Evolutionary conservation across 2,329 filamentous ascomycete species (phyloP).

Genomic region (Bipolaris zeicola): DNA sequence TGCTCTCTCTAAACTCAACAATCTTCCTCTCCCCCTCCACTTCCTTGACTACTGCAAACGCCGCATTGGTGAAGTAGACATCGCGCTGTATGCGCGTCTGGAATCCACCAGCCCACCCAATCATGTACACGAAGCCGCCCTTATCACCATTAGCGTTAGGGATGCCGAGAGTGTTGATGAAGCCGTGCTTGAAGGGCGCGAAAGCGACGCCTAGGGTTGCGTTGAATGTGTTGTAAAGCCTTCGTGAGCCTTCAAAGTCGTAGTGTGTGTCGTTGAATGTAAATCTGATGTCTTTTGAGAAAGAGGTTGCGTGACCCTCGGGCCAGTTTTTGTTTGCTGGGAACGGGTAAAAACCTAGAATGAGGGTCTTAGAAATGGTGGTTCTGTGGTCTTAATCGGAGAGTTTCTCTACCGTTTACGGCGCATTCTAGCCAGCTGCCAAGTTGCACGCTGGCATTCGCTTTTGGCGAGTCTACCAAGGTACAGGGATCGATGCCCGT

Average conservation of each 20-base stretch:
- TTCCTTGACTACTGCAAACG: slow-evolving; percentile 37
- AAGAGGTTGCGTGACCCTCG: slow-evolving; percentile 27
- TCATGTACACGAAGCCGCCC: slow-evolving; percentile 41
- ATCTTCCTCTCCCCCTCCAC: slow-evolving; percentile 34
- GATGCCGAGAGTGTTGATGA: slow-evolving; percentile 34
- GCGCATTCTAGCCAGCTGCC: slow-evolving; percentile 42
- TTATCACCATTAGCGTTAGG: slow-evolving; percentile 39
- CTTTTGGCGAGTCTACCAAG: slow-evolving; percentile 25
- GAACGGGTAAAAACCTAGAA: slow-evolving; percentile 39
- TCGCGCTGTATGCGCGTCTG: slow-evolving; percentile 26
- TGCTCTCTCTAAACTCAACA: slow-evolving; percentile 40
- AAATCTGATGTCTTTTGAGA: slow-evolving; percentile 35
- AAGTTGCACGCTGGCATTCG: slow-evolving; percentile 38
- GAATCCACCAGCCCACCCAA: slow-evolving; percentile 41
- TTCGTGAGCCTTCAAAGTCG: slow-evolving; percentile 36
- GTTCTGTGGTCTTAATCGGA: not conserved
- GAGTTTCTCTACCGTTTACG: slow-evolving; percentile 29
- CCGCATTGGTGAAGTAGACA: slow-evolving; percentile 40
- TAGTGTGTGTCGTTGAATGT: slow-evolving; percentile 43
- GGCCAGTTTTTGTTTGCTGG: slow-evolving; percentile 41
- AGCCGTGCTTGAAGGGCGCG: slow-evolving; percentile 38
- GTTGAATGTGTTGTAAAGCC: slow-evolving; percentile 38
- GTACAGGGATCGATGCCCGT: slow-evolving; percentile 28
- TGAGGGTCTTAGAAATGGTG: not conserved
- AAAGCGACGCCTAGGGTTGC: slow-evolving; percentile 34